Evolutionary conservation across 2,329 filamentous ascomycete genomes (phyloP), one percentile per base, ranked within the genome.

Genomic region (Beauveria australis): DNA sequence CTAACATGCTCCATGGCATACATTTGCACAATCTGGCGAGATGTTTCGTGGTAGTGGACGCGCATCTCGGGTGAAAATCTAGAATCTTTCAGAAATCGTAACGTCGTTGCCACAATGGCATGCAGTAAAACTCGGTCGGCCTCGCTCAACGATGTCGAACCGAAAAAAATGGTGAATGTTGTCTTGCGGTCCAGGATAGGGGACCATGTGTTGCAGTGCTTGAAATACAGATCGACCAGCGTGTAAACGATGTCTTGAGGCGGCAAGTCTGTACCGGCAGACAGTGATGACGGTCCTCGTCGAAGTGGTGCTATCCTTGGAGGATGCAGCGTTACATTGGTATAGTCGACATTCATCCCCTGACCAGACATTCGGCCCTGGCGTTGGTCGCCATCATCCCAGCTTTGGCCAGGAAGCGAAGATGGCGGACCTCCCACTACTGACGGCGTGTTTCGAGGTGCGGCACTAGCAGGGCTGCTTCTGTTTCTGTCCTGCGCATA

Each of bases 201-300:
- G 54, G 75, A 78, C 83, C 83, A 86, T 0, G 83, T 82, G 65
- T 85, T 85, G 68, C 84, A 81, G 67, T 86, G 82, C 65, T 84
- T 84, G 73, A 86, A 86, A 70, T 83, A 86, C 8, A 86, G 72
- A 63, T 85, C 82, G 18, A 84, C 81, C 2, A 86, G 72, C 2
- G 79, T 81, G 62, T 85, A 86, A 3, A 85, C 70, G 14, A 86
- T 74, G 63, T 86, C 83, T 63, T 85, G 83, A 0, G 83, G 81
- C 2, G 83, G 83, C 1, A 86, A 77, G 58, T 85, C 74, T 67
- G 67, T 75, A 64, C 67, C 80, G 69, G 72, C 72, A 18, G 72
- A 69, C n/a, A 73, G 63, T 7, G 71, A 65, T 0, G 71, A 71
- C 1, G 69, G 65, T 9, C 69, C 68, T 47, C 65, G 68, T 16